A percentile compares a stretch with the other conserved stretches of the same genome.
Conservation (phyloP, 2,329 filamentous ascomycete genomes). For the Epichloe scottii region DNA sequence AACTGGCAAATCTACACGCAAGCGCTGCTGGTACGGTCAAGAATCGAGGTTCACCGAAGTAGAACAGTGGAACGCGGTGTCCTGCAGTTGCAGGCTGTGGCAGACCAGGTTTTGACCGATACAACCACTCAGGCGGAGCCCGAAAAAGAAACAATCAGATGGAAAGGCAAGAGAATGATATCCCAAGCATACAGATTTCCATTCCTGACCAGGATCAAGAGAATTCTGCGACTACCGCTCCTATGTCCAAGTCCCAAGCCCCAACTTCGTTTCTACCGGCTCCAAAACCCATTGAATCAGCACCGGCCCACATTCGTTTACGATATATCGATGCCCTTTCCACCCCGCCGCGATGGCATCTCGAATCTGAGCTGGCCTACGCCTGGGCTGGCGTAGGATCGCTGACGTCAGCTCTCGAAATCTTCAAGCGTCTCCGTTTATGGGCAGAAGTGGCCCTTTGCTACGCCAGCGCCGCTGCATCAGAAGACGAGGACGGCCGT, state of each 20-base stretch:
- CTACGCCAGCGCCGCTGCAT: constrained; percentile 49
- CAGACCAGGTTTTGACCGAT: constrained; percentile 89
- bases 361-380: constrained; percentile 84
- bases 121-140: constrained; percentile 35
- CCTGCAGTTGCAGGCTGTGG: constrained; percentile 84
- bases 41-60: constrained; percentile 79
- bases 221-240: neutral
- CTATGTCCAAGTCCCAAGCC: constrained; percentile 19
- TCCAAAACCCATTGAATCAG: constrained; percentile 63
- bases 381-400: constrained; percentile 88
- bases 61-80: constrained; percentile 82
- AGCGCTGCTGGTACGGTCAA: constrained; percentile 74
- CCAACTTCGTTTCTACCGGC: constrained; percentile 73
- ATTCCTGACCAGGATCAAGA: constrained; percentile 19
- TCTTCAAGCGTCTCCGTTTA: constrained; percentile 84
- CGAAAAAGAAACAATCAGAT: constrained; percentile 15
- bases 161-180: constrained; percentile 17
- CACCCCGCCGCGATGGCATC: constrained; percentile 81
- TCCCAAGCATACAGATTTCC: constrained; percentile 35
- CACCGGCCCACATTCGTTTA: constrained; percentile 62
- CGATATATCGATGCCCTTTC: constrained; percentile 74
- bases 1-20: constrained; percentile 99
- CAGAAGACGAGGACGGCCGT: constrained; percentile 44
- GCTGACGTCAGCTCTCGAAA: constrained; percentile 79
- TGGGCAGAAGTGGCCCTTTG: constrained; percentile 95